Conservation (phyloP, 345 rosid species). For the Eucalyptus tenuipes region DNA sequence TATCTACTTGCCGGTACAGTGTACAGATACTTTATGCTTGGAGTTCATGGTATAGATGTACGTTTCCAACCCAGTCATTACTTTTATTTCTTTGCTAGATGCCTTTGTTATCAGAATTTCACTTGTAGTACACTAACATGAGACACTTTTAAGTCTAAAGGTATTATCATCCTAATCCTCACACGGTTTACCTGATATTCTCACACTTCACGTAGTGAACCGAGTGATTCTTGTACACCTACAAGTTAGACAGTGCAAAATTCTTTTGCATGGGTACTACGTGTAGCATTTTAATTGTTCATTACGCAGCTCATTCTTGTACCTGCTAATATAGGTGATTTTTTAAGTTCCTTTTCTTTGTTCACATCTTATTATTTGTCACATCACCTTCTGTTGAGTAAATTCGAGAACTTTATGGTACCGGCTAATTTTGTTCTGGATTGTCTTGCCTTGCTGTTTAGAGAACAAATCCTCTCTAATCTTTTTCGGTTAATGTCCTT, state of each 20-base stretch:
- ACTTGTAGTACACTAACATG: neutral
- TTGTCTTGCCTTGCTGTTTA: neutral
- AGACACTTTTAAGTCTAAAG: neutral
- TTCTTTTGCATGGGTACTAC: neutral
- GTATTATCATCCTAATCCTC: neutral
- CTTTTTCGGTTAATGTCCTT: neutral
- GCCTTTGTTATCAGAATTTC: neutral
- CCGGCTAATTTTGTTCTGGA: neutral
- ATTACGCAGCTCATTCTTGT: neutral
- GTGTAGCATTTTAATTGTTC: neutral
- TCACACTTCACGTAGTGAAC: neutral
- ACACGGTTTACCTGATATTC: neutral
- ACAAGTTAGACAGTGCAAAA: neutral
- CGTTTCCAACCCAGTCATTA: neutral
- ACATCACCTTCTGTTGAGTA: neutral
- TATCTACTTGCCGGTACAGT: constrained; percentile 61
- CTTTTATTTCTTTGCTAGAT: neutral
- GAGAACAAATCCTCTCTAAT: neutral
- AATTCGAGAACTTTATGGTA: neutral
- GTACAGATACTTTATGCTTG: constrained; percentile 65
- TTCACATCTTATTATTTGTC: neutral
- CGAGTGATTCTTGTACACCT: neutral
- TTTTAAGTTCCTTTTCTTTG: neutral
- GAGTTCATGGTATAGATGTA: constrained; percentile 66
- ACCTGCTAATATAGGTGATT: neutral